Evolutionary conservation across 305 asterid genomes (phyloP).

Genomic region (Fraxinus dipetala): DNA sequence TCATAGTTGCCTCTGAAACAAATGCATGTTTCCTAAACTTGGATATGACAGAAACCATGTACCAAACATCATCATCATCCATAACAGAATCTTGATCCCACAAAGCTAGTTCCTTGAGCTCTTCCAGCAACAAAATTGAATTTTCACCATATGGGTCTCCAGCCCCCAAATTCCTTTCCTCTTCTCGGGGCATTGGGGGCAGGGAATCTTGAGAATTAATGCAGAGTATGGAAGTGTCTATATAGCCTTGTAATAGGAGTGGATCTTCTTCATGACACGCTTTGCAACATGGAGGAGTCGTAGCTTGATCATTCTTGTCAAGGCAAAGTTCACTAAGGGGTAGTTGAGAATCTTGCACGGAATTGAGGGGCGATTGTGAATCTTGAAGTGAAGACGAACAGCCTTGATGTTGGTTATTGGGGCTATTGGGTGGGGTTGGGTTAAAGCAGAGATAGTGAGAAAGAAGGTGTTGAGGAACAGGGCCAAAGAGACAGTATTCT

Average conservation of each 20-base stretch:
- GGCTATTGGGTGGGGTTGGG: not conserved
- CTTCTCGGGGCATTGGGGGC: not conserved
- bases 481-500: not conserved
- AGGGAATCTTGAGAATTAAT: constrained; percentile 1
- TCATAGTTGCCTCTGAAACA: not conserved
- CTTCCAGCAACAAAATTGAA: constrained; percentile 6
- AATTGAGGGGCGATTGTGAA: not conserved
- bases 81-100: not conserved
- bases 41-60: not conserved
- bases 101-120: not conserved
- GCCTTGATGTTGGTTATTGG: not conserved
- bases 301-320: not conserved
- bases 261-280: constrained; percentile 1
- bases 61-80: not conserved
- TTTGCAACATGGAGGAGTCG: not conserved
- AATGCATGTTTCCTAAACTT: not conserved
- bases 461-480: not conserved
- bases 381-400: not conserved
- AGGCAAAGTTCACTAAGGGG: not conserved
- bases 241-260: not conserved
- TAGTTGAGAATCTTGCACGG: not conserved
- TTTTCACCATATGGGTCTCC: not conserved
- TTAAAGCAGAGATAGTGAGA: not conserved
- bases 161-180: not conserved
- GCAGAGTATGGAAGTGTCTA: not conserved